Evolutionary conservation across 2,329 filamentous ascomycete genomes (phyloP).

Genomic region (Ustulina deusta): DNA sequence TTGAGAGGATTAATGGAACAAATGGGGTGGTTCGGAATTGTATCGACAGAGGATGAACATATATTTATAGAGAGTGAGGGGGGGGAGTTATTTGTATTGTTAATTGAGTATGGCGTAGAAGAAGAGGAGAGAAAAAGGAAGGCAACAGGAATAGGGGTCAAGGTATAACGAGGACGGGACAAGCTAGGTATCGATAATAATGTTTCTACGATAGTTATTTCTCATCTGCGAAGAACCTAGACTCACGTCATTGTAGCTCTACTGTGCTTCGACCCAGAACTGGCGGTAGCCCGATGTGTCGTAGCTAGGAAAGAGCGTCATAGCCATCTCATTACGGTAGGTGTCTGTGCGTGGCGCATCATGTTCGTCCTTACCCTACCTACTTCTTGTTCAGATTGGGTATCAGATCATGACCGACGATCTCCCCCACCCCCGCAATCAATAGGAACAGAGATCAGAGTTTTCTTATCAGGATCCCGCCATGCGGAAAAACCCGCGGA

Average conservation of each 20-base stretch:
- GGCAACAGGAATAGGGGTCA: background rate
- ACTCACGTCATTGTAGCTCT: constrained; percentile 6
- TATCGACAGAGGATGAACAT: background rate
- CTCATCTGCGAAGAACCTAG: constrained; percentile 4
- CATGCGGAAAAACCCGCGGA: constrained; percentile 42
- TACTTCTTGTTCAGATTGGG: background rate
- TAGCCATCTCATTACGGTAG: background rate
- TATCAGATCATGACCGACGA: background rate
- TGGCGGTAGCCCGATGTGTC: background rate
- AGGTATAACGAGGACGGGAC: background rate
- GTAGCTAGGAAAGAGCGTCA: background rate
- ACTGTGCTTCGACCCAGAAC: background rate
- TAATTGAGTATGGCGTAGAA: background rate
- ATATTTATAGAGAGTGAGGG: background rate
- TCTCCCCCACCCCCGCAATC: background rate
- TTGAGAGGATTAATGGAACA: constrained; percentile 5
- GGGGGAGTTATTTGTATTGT: background rate
- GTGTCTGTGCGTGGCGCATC: background rate
- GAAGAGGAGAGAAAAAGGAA: background rate
- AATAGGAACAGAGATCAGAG: background rate
- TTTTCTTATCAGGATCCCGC: no score
- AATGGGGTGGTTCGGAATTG: background rate
- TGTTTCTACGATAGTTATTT: constrained; percentile 9
- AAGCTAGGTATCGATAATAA: constrained; percentile 13
- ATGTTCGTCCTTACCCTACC: background rate